A percentile compares a stretch with the other conserved stretches of the same genome.
These are phyloP conservation scores for Proliferodiscus dingleyae DNA, from an alignment of 2,329 filamentous ascomycete genomes.

Conservation along the genomic window DNA sequence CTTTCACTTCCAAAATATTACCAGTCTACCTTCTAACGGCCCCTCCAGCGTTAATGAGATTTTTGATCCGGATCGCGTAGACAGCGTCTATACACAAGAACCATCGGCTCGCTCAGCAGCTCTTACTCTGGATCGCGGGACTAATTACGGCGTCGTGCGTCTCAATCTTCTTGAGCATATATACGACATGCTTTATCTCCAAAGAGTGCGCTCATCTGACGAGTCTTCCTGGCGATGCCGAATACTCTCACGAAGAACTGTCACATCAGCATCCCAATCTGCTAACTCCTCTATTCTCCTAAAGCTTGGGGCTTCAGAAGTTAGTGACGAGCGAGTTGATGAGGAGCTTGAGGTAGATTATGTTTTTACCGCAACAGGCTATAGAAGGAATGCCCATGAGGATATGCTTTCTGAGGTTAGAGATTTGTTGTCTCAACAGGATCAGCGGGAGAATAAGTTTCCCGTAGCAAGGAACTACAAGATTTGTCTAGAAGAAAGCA, in stretches of 20 bases:
- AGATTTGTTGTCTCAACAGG: constrained; percentile 55
- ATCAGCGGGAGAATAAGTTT: constrained; percentile 43
- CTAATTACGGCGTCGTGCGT: constrained; percentile 92
- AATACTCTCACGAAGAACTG: constrained; percentile 65
- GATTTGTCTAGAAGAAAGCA: constrained; percentile 63
- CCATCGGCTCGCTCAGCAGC: constrained; percentile 52
- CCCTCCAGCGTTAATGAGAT: constrained; percentile 80
- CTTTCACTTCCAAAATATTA: neutral
- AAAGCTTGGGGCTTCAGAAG: constrained; percentile 34
- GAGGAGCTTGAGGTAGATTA: constrained; percentile 63
- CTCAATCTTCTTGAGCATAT: constrained; percentile 85
- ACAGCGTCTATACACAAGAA: constrained; percentile 67
- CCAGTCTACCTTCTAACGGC: neutral
- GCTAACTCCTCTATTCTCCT: constrained; percentile 11
- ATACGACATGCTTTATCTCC: constrained; percentile 83
- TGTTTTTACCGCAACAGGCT: constrained; percentile 84
- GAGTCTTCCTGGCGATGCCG: constrained; percentile 75
- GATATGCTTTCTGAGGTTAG: constrained; percentile 66
- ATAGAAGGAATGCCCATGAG: constrained; percentile 72
- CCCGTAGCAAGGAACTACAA: constrained; percentile 73
- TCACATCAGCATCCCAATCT: constrained; percentile 34
- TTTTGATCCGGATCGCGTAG: constrained; percentile 84
- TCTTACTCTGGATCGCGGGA: constrained; percentile 69
- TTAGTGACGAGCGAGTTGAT: constrained; percentile 27
- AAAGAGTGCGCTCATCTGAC: constrained; percentile 65